Evolutionary conservation across 129 eudicot genomes (phyloP).

Genomic region (Glebionis coronaria): DNA sequence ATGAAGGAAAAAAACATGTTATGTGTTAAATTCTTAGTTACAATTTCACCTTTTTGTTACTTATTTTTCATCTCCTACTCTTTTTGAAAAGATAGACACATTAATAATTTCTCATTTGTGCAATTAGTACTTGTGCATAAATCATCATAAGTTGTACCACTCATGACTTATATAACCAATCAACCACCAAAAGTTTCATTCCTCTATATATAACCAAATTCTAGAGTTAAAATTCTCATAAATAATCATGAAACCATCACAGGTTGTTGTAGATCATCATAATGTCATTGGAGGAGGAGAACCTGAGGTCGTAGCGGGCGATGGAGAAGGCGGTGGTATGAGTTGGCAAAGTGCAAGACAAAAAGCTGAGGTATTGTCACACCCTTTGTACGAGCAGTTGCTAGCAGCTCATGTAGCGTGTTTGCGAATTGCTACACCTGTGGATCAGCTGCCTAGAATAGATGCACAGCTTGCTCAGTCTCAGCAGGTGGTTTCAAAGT

Average conservation of each 20-base stretch:
- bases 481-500: constrained; percentile 78
- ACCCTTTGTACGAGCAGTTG: constrained; percentile 78
- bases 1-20: too few relatives aligned
- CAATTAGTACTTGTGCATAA: constrained; percentile 10
- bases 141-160: constrained; percentile 1
- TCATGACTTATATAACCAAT: constrained; percentile 10
- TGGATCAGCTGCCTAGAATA: constrained; percentile 86
- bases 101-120: background rate
- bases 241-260: constrained; percentile 27
- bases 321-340: constrained; percentile 26
- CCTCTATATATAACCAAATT: too few relatives aligned
- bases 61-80: too few relatives aligned
- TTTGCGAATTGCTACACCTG: constrained; percentile 80
- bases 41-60: too few relatives aligned
- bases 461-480: constrained; percentile 89
- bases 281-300: constrained; percentile 28
- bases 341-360: constrained; percentile 65
- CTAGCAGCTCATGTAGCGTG: constrained; percentile 86
- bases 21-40: too few relatives aligned
- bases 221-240: constrained; percentile 5
- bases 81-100: background rate
- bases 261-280: constrained; percentile 22
- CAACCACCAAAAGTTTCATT: constrained; percentile 13
- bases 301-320: constrained; percentile 26
- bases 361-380: constrained; percentile 64